Base-by-base conservation (phyloP, 768 basidiomycete species). In the Erythrobasidium yunnanense region DNA sequence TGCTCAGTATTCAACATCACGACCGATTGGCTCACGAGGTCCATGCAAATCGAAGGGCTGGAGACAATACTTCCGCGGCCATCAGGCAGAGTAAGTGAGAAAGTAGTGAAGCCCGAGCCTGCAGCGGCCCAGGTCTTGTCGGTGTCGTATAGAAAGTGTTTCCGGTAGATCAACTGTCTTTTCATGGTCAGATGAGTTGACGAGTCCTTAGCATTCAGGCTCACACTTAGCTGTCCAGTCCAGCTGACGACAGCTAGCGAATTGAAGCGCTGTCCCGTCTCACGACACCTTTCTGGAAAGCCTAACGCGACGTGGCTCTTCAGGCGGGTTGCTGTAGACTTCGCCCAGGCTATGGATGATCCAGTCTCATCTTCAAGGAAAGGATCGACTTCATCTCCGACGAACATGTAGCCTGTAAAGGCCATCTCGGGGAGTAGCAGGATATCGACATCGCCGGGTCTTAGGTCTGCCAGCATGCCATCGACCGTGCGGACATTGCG, bases 371-470 rank as follows among this genome's bases (percentile, higher is more conserved):
- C 42, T 47, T 73, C 72, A 1, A 69, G 49, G 13, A 27, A 72
- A 11, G 67, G 66, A 8, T 42, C 54, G 34, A 73, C 57, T 17
- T 72, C 72, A 1, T 66, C 67, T 0, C 54, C 17, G 38, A 42
- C 13, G 42, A 73, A 73, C 55, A 70, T 71, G 58, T 73, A 73
- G 4, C 72, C 72, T 0, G 71, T 63, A 45, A 72, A 69, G 2
- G 71, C 72, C 70, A 73, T 71, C 47, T 73, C 72, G 0, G 72
- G 72, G 25, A 71, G 45, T 0, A 73, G 66, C 1, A 73, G 55
- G 1, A 73, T 18, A 42, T 73, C 72, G 11, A 71, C 22, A 34
- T 15, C 1, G 2, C 51, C 62, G 0, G 47, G 56, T 1, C 34
- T 1, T 0, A 70, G 6, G 22, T 15, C n/a, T 34, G 29, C 46